These are phyloP conservation scores for Candida oleophila DNA, from an alignment of 805 yeast species.

Conservation along the genomic window DNA sequence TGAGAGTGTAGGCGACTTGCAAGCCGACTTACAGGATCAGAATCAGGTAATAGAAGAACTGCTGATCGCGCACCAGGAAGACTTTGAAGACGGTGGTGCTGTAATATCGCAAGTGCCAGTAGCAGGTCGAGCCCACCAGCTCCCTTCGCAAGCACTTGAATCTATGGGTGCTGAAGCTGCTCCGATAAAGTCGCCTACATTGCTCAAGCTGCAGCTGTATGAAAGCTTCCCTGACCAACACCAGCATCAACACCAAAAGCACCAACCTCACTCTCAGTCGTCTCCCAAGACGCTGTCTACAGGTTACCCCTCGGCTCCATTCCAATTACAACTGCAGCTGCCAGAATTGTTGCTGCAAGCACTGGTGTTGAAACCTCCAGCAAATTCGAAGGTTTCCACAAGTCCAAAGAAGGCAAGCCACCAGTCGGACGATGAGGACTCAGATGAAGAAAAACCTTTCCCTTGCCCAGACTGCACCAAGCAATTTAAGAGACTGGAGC, in stretches of 20 bases:
- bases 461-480: constrained; percentile 43
- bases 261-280: not conserved
- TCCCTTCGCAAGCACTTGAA: not conserved
- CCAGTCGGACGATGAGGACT: constrained; percentile 13
- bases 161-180: not conserved
- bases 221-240: not conserved
- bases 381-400: not conserved
- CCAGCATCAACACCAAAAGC: not conserved
- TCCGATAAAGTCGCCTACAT: constrained; percentile 1
- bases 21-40: not conserved
- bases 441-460: constrained; percentile 22
- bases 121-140: not conserved
- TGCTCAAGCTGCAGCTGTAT: constrained; percentile 1
- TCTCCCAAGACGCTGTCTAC: not conserved
- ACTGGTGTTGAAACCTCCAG: not conserved
- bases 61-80: no score
- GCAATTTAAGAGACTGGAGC: constrained; percentile 44
- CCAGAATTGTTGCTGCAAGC: not conserved
- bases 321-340: not conserved
- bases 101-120: not conserved
- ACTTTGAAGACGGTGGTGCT: not conserved
- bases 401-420: not conserved
- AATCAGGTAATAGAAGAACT: not conserved
- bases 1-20: not conserved
- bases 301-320: not conserved